Evolutionary conservation across 2,329 filamentous ascomycete genomes (phyloP), one percentile per base, ranked within the genome.

Genomic region (Hyphodiscus sp.): DNA sequence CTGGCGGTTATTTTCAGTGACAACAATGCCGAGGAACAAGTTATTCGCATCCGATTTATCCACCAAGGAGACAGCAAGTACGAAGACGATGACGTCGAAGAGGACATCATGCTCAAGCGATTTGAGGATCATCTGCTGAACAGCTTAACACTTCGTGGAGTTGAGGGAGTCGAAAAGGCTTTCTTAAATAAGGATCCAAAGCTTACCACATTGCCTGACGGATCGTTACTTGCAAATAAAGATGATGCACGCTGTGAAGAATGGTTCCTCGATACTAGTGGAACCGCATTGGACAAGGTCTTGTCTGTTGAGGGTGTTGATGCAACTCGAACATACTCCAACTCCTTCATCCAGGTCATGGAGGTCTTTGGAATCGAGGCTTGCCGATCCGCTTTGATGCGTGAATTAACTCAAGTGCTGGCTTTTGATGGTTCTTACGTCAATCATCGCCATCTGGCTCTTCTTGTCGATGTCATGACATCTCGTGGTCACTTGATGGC

Each of bases 341-440:
- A 99, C 75, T 90, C 95, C 66, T 87, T 99, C 69, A 91, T 92
- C 70, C 92, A 99, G 72, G 84, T 96, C 63, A 87, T 96, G 45
- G 87, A 92, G 61, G 90, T 96, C 10, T 94, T 99, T 59, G 94
- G 94, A 68, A 99, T 99, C 59, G 94, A 99, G 69, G 95, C 91
- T 61, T 91, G 91, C 57, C 87, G 94, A 66, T 83, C 87, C 47
- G 88, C 91, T 51, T 78, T 99, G 54, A 83, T 96, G 62, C 85
- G 87, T 57, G 95, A 99, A 69, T 73, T 99, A 77, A 90, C 87
- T 29, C 85, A 90, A 66, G 94, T 99, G 68, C 74, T 99, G 75
- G 91, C 94, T 23, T 99, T 99, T 69, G 94, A 97, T 69, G 95
- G 95, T 81, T 97, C 94, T 15, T 99, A 99, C 70, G 94, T 99